A percentile compares a stretch with the other conserved stretches of the same genome.
Evolutionary conservation across 805 yeast genomes (phyloP).

Genomic region (Millerozyma miso): DNA sequence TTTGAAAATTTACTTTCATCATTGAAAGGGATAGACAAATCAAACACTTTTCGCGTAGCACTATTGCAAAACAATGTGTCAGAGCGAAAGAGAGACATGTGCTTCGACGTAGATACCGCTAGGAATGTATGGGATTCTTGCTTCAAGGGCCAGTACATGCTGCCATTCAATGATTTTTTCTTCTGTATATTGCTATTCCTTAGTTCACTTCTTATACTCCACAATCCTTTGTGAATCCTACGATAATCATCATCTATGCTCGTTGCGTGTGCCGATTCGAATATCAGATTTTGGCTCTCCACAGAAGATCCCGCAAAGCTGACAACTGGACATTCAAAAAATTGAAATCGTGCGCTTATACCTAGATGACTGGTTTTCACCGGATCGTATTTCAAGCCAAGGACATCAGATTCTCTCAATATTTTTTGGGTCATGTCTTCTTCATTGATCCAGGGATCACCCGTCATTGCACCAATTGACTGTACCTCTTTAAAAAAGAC

Average conservation of each 20-base stretch:
- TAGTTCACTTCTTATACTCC: neutral
- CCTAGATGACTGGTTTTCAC: conserved; percentile 36
- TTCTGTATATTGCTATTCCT: neutral
- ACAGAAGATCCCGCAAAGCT: conserved; percentile 4
- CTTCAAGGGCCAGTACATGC: conserved; percentile 6
- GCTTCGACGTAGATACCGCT: conserved; percentile 42
- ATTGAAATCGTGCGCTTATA: conserved; percentile 30
- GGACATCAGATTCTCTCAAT: conserved; percentile 35
- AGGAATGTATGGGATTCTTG: conserved; percentile 7
- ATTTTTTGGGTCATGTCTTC: conserved; percentile 23
- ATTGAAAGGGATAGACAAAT: conserved; percentile 28
- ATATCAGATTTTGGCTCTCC: conserved; percentile 2
- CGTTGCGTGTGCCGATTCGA: conserved; percentile 17
- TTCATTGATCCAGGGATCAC: conserved; percentile 39
- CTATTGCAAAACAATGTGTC: conserved; percentile 47
- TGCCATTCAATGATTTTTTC: conserved; percentile 11
- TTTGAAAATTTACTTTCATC: conserved; percentile 33
- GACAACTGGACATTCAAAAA: conserved; percentile 23
- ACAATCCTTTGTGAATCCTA: conserved; percentile 24
- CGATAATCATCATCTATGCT: conserved; percentile 32
- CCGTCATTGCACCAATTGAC: conserved; percentile 44
- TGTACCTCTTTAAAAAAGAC: conserved; percentile 46
- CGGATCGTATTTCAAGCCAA: conserved; percentile 39
- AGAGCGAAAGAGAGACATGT: conserved; percentile 42
- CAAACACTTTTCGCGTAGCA: conserved; percentile 41